Evolutionary conservation across 305 asterid genomes (phyloP), one percentile per base, ranked within the genome.

Genomic region (Euphrasia arctica): DNA sequence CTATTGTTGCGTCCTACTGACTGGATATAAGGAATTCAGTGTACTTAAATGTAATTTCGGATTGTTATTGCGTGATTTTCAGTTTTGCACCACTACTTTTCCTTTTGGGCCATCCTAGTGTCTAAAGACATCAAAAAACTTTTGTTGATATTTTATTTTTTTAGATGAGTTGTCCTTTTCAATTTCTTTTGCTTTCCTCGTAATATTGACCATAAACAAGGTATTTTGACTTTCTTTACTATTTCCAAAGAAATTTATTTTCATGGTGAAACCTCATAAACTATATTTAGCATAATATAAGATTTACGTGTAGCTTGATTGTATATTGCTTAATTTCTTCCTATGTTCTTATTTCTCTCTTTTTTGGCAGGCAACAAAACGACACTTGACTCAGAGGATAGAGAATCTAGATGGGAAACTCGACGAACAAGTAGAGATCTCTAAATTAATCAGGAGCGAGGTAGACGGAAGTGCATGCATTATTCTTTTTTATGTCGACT

Each of bases 321-420:
- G 51, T 51, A 45, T 27, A 41, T 11, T 25, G 7, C 9, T 31
- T 12, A 27, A 5, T 57, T 1, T n/a, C 0, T 29, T 11, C 5
- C 5, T 7, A 0, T n/a, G 12, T 31, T 3, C 13, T 39, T 39
- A 18, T 18, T 18, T 18, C 22, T 39, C 43, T 45, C 22, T 51
- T 57, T 48, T 58, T 75, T 52, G 69, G 49, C 63, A 85, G 94
- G 91, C 86, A 48, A 67, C 96, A 54, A 88, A 88, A 76, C 80
- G 74, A 75, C 88, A 88, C 74, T 73, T 88, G 80, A 86, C 94
- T 2, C 95, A 88, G 64, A 75, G 95, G 72, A 86, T 86, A 64
- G 88, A 80, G 79, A 88, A 84, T 39, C 72, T 88, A 86, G 94
- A 88, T 58, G 88, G 80, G 65, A 88, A 88, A 71, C 72, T 88